A percentile compares a stretch with the other conserved stretches of the same genome.
phyloP scores from a whole-genome alignment of 805 yeast species.

The Candida corydali region DNA sequence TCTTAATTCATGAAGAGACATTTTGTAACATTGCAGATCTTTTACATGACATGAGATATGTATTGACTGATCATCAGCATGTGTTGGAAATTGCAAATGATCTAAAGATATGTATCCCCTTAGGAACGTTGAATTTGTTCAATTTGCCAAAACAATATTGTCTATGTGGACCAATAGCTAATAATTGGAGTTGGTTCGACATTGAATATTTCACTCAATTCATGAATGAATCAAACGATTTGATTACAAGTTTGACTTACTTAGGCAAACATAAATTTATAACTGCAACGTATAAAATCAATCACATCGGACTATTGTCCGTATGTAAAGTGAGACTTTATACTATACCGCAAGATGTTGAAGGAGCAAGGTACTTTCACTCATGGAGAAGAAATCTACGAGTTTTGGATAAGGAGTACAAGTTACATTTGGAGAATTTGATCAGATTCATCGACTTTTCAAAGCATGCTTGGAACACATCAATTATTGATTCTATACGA shows the following conservation, averaged over 20 bases:
- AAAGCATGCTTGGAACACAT: conserved; percentile 1
- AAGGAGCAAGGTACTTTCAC: conserved; percentile 25
- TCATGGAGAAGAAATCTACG: conserved; percentile 33
- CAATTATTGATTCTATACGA: not conserved
- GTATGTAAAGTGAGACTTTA: conserved; percentile 42
- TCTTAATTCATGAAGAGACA: no score
- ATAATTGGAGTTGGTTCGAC: conserved; percentile 60
- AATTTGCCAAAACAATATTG: conserved; percentile 46
- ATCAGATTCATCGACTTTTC: conserved; percentile 40
- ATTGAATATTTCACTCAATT: conserved; percentile 29
- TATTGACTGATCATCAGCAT: conserved; percentile 19
- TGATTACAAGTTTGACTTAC: conserved; percentile 35
- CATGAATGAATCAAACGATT: conserved; percentile 10
- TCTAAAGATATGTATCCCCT: conserved; percentile 33
- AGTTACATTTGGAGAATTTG: conserved; percentile 29
- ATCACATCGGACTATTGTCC: conserved; percentile 12
- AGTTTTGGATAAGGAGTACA: conserved; percentile 21
- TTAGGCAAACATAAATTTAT: conserved; percentile 38
- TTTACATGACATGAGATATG: not conserved
- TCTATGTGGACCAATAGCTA: no score
- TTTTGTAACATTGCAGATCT: not conserved
- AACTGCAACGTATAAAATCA: conserved; percentile 40
- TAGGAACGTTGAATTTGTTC: conserved; percentile 47
- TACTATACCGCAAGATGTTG: conserved; percentile 42
- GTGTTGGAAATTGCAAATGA: conserved; percentile 35